A percentile compares a stretch with the other conserved stretches of the same genome.
Conservation (phyloP, 1,284 basidiomycete species). For the Bondarzewia mesenterica region DNA sequence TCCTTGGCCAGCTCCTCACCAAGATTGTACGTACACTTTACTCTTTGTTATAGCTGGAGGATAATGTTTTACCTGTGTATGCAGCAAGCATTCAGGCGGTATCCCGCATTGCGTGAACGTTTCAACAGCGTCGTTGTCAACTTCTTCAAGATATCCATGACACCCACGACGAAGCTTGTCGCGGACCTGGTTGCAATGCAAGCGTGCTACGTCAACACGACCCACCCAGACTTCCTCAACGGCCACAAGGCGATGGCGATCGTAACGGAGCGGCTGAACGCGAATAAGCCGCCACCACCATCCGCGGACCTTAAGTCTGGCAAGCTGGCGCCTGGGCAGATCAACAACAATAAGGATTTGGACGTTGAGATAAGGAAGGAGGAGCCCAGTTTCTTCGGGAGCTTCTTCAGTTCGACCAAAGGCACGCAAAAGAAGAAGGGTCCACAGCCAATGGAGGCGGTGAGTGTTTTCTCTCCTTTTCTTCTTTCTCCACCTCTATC, state of each 20-base stretch:
- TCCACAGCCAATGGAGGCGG: conserved; percentile 73
- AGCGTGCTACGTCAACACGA: conserved; percentile 98
- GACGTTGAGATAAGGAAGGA: conserved; percentile 87
- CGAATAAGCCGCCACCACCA: conserved; percentile 59
- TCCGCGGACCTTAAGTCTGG: conserved; percentile 58
- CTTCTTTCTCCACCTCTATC: conserved; percentile 7
- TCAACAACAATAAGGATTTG: conserved; percentile 92
- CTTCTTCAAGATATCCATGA: conserved; percentile 94
- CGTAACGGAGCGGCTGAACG: conserved; percentile 79
- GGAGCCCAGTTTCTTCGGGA: conserved; percentile 90
- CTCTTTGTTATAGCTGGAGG: conserved; percentile 6
- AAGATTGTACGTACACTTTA: conserved; percentile 70
- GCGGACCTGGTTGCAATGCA: conserved; percentile 94
- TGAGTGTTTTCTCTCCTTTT: neutral
- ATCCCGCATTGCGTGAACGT: conserved; percentile 87
- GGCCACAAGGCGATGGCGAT: conserved; percentile 95
- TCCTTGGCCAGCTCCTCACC: conserved; percentile 80
- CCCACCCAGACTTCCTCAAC: conserved; percentile 95
- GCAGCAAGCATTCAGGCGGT: conserved; percentile 91
- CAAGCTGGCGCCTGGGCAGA: conserved; percentile 49
- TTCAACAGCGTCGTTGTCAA: conserved; percentile 93
- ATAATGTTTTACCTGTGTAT: conserved; percentile 11
- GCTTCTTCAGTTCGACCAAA: conserved; percentile 76
- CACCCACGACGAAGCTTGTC: conserved; percentile 92
- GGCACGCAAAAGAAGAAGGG: conserved; percentile 66